Evolutionary conservation across 805 yeast species (phyloP).

Genomic region (Wickerhamiella dianesei): DNA sequence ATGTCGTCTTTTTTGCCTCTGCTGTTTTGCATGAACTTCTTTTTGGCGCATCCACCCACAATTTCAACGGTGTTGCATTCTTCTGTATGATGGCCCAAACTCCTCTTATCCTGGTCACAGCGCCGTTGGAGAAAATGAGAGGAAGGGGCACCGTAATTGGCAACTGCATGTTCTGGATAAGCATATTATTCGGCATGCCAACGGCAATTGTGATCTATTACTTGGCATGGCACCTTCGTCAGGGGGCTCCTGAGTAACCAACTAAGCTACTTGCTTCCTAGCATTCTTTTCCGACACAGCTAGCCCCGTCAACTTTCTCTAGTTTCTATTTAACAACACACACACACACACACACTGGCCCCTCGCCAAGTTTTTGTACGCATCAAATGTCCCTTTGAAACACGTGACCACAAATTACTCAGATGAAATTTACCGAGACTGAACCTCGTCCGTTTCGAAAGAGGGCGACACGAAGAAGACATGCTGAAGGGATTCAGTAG

Average conservation of each 20-base stretch:
- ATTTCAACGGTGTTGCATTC: constrained; percentile 35
- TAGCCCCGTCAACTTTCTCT: too few relatives aligned
- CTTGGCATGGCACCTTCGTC: constrained; percentile 30
- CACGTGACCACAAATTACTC: too few relatives aligned
- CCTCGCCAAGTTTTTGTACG: too few relatives aligned
- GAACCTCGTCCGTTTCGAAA: not conserved
- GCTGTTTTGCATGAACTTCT: constrained; percentile 35
- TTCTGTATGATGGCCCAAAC: constrained; percentile 32
- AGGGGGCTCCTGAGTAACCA: too few relatives aligned
- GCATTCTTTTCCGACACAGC: too few relatives aligned
- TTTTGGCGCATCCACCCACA: constrained; percentile 36
- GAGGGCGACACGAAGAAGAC: not conserved
- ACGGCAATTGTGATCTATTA: constrained; percentile 32
- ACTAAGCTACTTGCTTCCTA: too few relatives aligned
- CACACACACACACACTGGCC: too few relatives aligned
- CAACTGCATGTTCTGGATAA: constrained; percentile 35
- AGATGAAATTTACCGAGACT: not conserved
- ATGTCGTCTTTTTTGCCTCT: constrained; percentile 30
- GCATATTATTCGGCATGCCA: constrained; percentile 36
- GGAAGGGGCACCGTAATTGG: constrained; percentile 32
- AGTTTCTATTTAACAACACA: too few relatives aligned
- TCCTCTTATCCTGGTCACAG: constrained; percentile 30
- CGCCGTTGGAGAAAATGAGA: constrained; percentile 30
- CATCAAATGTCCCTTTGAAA: too few relatives aligned
- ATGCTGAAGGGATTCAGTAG: not conserved